Evolutionary conservation across 306 rosid genomes (phyloP).

Genomic region (Fagus crenata): DNA sequence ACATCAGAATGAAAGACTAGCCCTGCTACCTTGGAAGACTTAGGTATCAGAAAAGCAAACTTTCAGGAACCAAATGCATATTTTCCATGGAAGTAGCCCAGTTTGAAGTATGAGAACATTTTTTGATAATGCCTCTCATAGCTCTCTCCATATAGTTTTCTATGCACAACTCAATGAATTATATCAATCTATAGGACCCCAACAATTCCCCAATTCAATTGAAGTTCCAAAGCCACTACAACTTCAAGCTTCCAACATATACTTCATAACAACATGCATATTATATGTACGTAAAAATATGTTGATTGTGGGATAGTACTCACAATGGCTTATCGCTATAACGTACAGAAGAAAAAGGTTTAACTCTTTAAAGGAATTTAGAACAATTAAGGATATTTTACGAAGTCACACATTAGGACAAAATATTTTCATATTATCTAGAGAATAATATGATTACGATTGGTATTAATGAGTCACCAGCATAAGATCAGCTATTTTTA

Average conservation of each 20-base stretch:
- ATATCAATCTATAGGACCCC: neutral
- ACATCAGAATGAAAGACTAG: neutral
- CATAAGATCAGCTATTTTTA: neutral
- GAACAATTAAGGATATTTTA: neutral
- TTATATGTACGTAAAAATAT: neutral
- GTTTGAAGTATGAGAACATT: neutral
- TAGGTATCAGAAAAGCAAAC: neutral
- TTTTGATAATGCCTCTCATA: neutral
- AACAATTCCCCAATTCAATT: neutral
- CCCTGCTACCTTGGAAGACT: neutral
- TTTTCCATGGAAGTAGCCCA: neutral
- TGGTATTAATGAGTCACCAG: neutral
- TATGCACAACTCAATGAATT: neutral
- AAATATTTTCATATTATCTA: neutral
- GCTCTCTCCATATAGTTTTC: constrained; percentile 2
- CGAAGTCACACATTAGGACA: neutral
- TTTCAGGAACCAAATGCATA: neutral
- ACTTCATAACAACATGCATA: neutral
- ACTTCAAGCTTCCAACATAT: neutral
- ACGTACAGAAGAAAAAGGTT: neutral
- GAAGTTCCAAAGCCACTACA: neutral
- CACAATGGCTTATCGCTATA: too few relatives aligned
- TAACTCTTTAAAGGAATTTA: neutral
- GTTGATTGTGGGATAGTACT: neutral
- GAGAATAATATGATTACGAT: neutral